Conservation (phyloP, 2,329 filamentous ascomycete species). For the Didymella exigua region DNA sequence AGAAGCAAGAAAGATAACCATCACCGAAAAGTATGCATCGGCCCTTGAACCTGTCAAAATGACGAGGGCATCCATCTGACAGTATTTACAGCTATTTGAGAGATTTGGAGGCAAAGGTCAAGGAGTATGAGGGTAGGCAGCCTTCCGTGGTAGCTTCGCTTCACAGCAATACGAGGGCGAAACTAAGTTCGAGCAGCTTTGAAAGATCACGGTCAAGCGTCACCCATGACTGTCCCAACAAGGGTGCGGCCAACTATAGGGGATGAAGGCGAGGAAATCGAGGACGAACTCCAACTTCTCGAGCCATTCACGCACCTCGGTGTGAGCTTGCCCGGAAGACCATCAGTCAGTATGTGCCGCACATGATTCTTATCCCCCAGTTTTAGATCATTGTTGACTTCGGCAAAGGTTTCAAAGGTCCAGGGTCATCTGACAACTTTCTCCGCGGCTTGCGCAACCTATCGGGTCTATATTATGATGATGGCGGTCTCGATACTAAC, state of each 20-base stretch:
- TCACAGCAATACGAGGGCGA: neutral
- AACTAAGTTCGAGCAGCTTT: neutral
- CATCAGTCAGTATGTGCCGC: constrained; percentile 2
- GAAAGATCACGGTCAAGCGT: neutral
- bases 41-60: neutral
- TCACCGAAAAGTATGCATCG: constrained; percentile 2
- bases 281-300: constrained; percentile 5
- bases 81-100: neutral
- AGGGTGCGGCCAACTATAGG: neutral
- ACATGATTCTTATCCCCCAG: neutral
- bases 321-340: constrained; percentile 1
- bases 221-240: neutral
- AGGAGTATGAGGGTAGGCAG: neutral
- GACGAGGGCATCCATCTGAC: neutral
- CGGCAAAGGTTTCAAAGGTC: constrained; percentile 1
- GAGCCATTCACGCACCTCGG: constrained; percentile 6
- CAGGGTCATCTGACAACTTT: constrained; percentile 7
- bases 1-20: neutral
- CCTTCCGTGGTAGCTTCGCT: neutral
- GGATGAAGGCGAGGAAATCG: constrained; percentile 1
- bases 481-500: constrained; percentile 3
- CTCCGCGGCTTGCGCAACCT: constrained; percentile 6
- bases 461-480: constrained; percentile 5
- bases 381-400: neutral
- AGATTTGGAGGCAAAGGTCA: constrained; percentile 1